Base-by-base conservation (phyloP, 2,329 filamentous ascomycete genomes). In the Teratosphaeria epicoccoides region DNA sequence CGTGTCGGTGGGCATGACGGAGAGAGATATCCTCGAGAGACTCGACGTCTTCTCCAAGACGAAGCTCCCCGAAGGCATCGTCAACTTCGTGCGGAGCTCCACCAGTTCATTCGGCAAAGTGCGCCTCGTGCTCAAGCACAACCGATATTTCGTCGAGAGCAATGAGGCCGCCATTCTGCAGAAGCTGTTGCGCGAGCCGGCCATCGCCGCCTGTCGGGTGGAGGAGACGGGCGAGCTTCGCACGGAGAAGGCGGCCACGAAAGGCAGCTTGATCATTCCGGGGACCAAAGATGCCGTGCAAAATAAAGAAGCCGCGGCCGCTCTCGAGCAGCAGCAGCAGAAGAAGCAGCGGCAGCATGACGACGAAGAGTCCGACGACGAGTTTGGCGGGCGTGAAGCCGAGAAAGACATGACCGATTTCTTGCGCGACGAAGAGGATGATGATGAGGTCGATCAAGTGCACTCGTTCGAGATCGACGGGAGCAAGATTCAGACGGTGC, bases 81-180 rank as follows among this genome's bases (percentile, higher is more conserved):
- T 83, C 55, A 75, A 81, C 7, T 96, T 91, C 67, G 91, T 85
- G 58, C 76, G 91, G 58, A 82, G 82, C 55, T 93, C 88, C 56
- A 95, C 89, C 5, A 83, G 87, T 57, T 93, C 87, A 49, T 97
- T 93, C 66, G 93, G 93, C 58, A 97, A 96, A 70, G 89, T 96
- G 51, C 93, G 95, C 68, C 80, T 97, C 49, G 93, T 97, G 44
- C 71, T 97, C 57, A 95, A 95, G 68, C 87, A 96, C 63, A 97
- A 91, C 56, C 87, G 88, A 59, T 96, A 95, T 69, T 96, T 86
- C 61, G 83, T 97, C 55, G 93, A 98, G 70, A 96, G 87, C 62
- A 84, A 87, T 20, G 91, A 97, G 68, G 85, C 89, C 11, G 78
- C 83, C 10, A 87, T 96, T 66, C 76, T 97, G 52, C 88, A 95